Evolutionary conservation across 129 eudicot species (phyloP).

Genomic region (Centrapalus pauciflorus): DNA sequence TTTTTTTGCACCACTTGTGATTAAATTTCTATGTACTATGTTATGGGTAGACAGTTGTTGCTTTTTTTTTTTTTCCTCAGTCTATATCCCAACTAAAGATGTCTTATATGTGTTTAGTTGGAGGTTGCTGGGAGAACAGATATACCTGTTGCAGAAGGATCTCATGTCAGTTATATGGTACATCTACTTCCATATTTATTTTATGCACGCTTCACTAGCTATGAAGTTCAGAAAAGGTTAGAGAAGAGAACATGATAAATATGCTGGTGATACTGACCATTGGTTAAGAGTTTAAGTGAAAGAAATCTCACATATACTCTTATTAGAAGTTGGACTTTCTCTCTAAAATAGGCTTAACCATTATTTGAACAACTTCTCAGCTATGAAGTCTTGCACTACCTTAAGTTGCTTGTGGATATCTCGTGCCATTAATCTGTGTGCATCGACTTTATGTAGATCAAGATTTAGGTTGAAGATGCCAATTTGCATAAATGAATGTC

Average conservation of each 20-base stretch:
- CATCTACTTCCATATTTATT: neutral
- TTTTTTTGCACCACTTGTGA: neutral
- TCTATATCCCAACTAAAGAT: neutral
- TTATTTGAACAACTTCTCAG: neutral
- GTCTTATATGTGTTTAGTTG: conserved; percentile 38
- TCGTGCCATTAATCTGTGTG: neutral
- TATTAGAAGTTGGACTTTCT: neutral
- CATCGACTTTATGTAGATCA: neutral
- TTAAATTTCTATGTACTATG: neutral
- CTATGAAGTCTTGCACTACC: neutral
- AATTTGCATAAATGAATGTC: neutral
- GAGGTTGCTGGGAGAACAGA: conserved; percentile 93
- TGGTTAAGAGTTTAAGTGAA: too few relatives aligned
- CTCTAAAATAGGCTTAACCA: neutral
- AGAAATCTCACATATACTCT: neutral
- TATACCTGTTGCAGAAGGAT: conserved; percentile 98
- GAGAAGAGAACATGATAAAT: neutral
- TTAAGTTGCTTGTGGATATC: neutral
- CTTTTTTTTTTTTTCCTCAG: neutral
- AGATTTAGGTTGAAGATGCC: neutral
- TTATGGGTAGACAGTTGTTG: neutral
- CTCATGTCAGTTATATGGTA: conserved; percentile 91
- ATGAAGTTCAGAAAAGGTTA: neutral
- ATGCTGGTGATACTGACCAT: neutral
- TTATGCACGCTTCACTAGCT: neutral